Conservation (phyloP, 352 stramenopile species). For the Lagenidium giganteum region DNA sequence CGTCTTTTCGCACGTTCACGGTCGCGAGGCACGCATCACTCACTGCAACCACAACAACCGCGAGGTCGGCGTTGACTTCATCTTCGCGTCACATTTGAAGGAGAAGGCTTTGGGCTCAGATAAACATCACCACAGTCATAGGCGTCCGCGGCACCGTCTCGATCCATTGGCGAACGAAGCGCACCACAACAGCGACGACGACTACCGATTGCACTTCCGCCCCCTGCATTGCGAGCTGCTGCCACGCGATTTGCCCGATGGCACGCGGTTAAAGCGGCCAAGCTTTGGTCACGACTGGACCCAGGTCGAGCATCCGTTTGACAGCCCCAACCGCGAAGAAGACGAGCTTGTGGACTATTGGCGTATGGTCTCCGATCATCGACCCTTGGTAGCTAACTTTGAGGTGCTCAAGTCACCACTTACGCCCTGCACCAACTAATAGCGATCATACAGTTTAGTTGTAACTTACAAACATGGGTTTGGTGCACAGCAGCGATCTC, state of each 20-base stretch:
- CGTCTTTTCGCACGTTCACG: slow-evolving; percentile 59
- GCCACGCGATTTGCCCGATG: slow-evolving; percentile 42
- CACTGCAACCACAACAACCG: slow-evolving; percentile 82
- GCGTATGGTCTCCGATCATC: slow-evolving; percentile 54
- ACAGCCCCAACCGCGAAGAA: slow-evolving; percentile 24
- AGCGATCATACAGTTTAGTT: no score
- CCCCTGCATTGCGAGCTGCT: slow-evolving; percentile 47
- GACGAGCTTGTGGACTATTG: slow-evolving; percentile 64
- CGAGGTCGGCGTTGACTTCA: slow-evolving; percentile 73
- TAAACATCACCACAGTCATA: no score
- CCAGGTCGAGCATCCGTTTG: slow-evolving; percentile 25
- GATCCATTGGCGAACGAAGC: no score
- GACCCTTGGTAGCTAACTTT: slow-evolving; percentile 15
- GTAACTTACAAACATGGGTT: no score
- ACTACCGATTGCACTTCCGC: slow-evolving; percentile 30
- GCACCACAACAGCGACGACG: neutral
- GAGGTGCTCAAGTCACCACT: slow-evolving; percentile 5
- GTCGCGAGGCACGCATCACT: slow-evolving; percentile 62
- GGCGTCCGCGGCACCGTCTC: no score
- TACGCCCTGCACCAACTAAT: no score
- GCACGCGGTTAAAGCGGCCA: slow-evolving; percentile 50
- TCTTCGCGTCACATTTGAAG: slow-evolving; percentile 46
- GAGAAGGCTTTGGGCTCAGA: no score
- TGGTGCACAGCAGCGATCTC: no score
- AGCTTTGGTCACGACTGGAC: slow-evolving; percentile 59